Conservation (phyloP, 2,329 filamentous ascomycete species). For the Fusarium albidum region DNA sequence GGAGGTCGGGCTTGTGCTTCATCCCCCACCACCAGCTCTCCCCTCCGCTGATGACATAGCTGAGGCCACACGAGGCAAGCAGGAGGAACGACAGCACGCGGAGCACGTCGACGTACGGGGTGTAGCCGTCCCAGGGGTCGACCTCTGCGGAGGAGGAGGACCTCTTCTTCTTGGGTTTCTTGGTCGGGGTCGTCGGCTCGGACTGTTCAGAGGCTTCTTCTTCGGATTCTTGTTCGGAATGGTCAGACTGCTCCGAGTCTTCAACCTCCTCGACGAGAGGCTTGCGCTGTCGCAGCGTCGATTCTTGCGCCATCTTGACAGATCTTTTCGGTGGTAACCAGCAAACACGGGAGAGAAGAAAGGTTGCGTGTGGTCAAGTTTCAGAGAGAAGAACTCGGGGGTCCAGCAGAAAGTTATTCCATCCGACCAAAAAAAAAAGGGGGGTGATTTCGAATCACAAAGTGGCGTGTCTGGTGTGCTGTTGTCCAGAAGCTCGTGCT, state of each 20-base stretch:
- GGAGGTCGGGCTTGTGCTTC: conserved; percentile 68
- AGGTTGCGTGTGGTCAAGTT: neutral
- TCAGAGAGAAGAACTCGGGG: neutral
- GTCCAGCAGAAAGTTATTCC: neutral
- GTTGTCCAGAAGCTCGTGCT: conserved; percentile 1
- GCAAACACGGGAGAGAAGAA: neutral
- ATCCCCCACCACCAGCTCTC: conserved; percentile 74
- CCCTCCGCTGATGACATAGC: conserved; percentile 78
- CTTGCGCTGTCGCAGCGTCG: conserved; percentile 56
- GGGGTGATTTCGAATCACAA: conserved; percentile 15
- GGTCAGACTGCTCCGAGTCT: conserved; percentile 15
- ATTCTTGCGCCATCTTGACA: conserved; percentile 49
- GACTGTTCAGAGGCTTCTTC: conserved; percentile 19
- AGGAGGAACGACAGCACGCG: conserved; percentile 74
- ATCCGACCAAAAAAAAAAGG: conserved; percentile 7
- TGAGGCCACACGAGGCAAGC: conserved; percentile 72
- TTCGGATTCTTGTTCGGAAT: conserved; percentile 32
- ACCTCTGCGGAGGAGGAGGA: conserved; percentile 28
- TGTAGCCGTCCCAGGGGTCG: conserved; percentile 56
- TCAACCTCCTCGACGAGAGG: conserved; percentile 38
- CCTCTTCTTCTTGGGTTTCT: conserved; percentile 34
- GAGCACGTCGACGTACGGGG: conserved; percentile 69
- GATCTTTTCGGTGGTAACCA: conserved; percentile 4
- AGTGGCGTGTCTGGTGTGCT: conserved; percentile 33
- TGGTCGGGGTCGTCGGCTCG: conserved; percentile 38